Conservation (phyloP, 1,284 basidiomycete species). For the Schizopora paradoxa region DNA sequence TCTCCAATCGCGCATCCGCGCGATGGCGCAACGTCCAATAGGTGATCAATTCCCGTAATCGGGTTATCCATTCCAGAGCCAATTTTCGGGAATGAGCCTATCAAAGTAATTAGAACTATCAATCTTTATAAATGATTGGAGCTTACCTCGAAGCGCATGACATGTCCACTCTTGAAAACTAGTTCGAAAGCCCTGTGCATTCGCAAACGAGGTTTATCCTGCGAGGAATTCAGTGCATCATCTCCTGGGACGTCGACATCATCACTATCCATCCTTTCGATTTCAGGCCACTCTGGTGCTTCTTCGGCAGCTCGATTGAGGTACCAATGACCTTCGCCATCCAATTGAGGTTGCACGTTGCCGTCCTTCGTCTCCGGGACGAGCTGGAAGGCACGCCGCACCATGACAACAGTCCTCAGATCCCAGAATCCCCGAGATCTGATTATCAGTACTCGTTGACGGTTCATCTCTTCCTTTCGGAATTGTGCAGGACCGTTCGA, state of each 20-base stretch:
- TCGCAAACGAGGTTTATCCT: constrained; percentile 44
- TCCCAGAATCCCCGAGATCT: constrained; percentile 64
- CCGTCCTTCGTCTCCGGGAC: constrained; percentile 27
- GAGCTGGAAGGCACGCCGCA: constrained; percentile 58
- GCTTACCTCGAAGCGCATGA: constrained; percentile 71
- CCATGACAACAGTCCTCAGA: constrained; percentile 55
- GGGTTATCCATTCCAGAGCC: constrained; percentile 75
- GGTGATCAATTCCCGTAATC: constrained; percentile 56
- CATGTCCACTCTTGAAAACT: constrained; percentile 59
- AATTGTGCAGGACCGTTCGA: constrained; percentile 30
- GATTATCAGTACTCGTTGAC: constrained; percentile 64
- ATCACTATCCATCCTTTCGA: constrained; percentile 41
- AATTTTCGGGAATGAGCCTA: constrained; percentile 59
- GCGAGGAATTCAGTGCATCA: constrained; percentile 39
- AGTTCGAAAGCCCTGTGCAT: constrained; percentile 76
- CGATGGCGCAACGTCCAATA: constrained; percentile 77
- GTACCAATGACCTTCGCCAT: constrained; percentile 21
- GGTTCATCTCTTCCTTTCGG: constrained; percentile 48
- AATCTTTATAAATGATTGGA: background rate
- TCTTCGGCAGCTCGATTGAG: constrained; percentile 32
- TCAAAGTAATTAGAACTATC: background rate
- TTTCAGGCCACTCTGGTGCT: constrained; percentile 33
- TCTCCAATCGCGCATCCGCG: constrained; percentile 69
- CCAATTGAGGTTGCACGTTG: constrained; percentile 29
- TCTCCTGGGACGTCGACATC: constrained; percentile 66